phyloP scores from a whole-genome alignment of 1,139 yeast genomes.

The Hyphopichia buzzinii region DNA sequence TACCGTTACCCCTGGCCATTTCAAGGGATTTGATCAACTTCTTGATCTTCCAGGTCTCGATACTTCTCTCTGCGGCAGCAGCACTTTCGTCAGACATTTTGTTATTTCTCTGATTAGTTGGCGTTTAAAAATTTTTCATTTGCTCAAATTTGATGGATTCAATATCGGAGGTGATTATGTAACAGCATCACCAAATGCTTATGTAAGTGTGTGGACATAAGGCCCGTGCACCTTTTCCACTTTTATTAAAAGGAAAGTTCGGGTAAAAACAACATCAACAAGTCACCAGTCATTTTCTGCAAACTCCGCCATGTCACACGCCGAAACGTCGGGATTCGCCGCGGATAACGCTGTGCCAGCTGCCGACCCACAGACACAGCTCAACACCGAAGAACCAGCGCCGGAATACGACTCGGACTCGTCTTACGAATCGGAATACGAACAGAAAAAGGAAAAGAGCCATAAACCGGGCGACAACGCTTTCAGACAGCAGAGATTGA shows the following conservation, averaged over 20 bases:
- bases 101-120: background rate
- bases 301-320: background rate
- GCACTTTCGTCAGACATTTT: background rate
- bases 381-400: slow-evolving; percentile 4
- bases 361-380: background rate
- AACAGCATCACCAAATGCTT: no score
- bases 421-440: slow-evolving; percentile 12
- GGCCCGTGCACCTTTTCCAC: no score
- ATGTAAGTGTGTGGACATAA: no score
- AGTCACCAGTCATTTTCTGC: background rate
- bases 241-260: background rate
- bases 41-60: slow-evolving; percentile 98
- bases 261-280: background rate
- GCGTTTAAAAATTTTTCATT: background rate
- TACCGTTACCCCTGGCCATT: slow-evolving; percentile 94
- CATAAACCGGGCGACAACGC: slow-evolving; percentile 59
- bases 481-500: slow-evolving; percentile 59
- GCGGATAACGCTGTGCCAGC: background rate
- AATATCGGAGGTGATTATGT: no score
- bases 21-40: slow-evolving; percentile 85
- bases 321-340: background rate
- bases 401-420: slow-evolving; percentile 11
- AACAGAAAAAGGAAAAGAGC: slow-evolving; percentile 31
- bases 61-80: slow-evolving; percentile 85
- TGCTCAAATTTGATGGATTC: no score